phyloP scores from a whole-genome alignment of 106 monocot genomes.

The Vanilla planifolia region DNA sequence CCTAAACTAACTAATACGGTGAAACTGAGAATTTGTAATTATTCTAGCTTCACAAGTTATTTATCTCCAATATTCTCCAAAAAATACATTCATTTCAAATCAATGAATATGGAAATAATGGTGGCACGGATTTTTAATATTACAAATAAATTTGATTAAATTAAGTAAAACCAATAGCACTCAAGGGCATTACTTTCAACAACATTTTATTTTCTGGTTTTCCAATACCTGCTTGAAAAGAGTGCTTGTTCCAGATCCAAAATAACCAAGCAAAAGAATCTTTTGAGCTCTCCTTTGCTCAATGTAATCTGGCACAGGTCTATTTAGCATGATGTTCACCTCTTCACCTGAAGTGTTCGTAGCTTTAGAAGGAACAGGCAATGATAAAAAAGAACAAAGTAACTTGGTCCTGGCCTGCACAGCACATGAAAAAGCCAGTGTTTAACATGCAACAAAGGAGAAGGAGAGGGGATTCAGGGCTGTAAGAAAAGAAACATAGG shows the following conservation, averaged over 20 bases:
- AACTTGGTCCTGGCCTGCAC: slow-evolving; percentile 72
- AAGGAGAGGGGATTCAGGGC: background rate
- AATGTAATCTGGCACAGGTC: slow-evolving; percentile 43
- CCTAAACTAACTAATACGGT: too few species aligned
- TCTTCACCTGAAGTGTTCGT: slow-evolving; percentile 35
- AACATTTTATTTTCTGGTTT: background rate
- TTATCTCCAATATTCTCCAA: too few species aligned
- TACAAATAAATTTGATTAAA: background rate
- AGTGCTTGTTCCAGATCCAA: slow-evolving; percentile 81
- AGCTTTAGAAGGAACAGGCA: slow-evolving; percentile 60
- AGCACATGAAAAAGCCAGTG: background rate
- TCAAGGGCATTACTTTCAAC: background rate
- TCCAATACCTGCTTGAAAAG: slow-evolving; percentile 85
- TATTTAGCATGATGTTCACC: slow-evolving; percentile 22
- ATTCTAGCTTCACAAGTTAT: too few species aligned
- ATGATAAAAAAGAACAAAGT: slow-evolving; percentile 72
- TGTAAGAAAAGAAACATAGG: background rate
- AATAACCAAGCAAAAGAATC: slow-evolving; percentile 66
- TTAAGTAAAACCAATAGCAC: background rate
- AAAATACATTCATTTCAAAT: background rate
- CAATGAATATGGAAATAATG: background rate
- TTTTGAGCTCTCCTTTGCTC: slow-evolving; percentile 63
- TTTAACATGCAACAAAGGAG: background rate
- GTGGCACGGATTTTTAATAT: background rate
- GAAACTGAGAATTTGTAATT: too few species aligned